A percentile compares a stretch with the other conserved stretches of the same genome.
These are phyloP conservation scores for Beauveria medogensis DNA, from an alignment of 2,329 filamentous ascomycete species.

Conservation along the genomic window DNA sequence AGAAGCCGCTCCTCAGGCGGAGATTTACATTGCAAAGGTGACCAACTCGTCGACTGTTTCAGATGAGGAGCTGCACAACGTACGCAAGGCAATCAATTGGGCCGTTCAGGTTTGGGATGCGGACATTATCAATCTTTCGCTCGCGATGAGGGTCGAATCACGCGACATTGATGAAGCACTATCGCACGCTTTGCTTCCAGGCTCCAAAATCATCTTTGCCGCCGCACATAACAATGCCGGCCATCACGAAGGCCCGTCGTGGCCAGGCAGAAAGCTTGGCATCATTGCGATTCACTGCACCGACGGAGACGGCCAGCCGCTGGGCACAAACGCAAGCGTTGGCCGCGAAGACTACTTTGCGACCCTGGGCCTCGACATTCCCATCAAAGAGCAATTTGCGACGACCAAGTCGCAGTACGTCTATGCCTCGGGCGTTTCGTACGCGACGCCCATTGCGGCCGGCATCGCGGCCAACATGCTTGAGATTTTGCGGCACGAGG, in stretches of 20 bases:
- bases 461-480: not conserved
- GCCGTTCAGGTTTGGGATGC: not conserved
- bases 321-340: not conserved
- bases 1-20: not conserved
- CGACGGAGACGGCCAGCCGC: not conserved
- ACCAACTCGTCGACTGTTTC: not conserved
- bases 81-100: not conserved
- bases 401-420: not conserved
- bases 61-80: not conserved
- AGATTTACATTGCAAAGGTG: not conserved
- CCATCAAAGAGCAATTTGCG: not conserved
- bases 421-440: not conserved
- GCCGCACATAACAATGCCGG: not conserved
- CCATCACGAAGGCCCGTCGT: not conserved
- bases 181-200: not conserved
- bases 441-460: not conserved
- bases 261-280: not conserved
- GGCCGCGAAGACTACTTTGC: not conserved
- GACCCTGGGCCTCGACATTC: not conserved
- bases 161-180: not conserved
- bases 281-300: not conserved
- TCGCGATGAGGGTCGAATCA: not conserved
- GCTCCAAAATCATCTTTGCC: not conserved
- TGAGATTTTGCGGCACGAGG: not conserved
- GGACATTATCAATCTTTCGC: not conserved